A percentile compares a stretch with the other conserved stretches of the same genome.
Evolutionary conservation across 805 yeast species (phyloP).

Genomic region (Candida wancherniae): DNA sequence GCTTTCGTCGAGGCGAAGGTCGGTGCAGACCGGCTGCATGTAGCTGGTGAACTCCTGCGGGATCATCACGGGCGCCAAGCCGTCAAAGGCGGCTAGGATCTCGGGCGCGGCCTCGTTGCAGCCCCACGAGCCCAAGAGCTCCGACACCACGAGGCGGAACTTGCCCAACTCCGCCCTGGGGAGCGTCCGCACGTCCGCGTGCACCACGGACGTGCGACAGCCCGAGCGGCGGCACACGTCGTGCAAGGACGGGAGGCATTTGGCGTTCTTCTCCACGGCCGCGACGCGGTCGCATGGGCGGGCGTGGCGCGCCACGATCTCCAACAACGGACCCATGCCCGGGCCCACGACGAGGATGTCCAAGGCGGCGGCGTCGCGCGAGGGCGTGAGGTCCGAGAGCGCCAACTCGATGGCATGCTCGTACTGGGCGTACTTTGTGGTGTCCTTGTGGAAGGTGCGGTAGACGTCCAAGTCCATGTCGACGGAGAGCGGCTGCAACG

Average conservation of each 20-base stretch:
- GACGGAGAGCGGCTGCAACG: slow-evolving; percentile 67
- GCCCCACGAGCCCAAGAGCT: slow-evolving; percentile 85
- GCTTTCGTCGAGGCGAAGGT: slow-evolving; percentile 15
- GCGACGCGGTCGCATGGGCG: slow-evolving; percentile 12
- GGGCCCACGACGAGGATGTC: slow-evolving; percentile 71
- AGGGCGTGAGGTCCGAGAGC: slow-evolving; percentile 22
- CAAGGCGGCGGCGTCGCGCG: slow-evolving; percentile 2
- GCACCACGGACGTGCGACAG: slow-evolving; percentile 43
- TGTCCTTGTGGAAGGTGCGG: slow-evolving; percentile 66
- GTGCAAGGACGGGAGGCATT: slow-evolving; percentile 49
- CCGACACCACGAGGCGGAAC: slow-evolving; percentile 67
- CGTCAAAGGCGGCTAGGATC: slow-evolving; percentile 41
- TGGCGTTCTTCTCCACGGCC: slow-evolving; percentile 71
- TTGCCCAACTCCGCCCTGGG: slow-evolving; percentile 14
- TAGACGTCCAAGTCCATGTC: slow-evolving; percentile 59
- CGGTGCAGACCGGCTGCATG: slow-evolving; percentile 67
- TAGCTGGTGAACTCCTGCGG: slow-evolving; percentile 50
- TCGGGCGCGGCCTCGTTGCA: slow-evolving; percentile 91
- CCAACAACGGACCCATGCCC: slow-evolving; percentile 80
- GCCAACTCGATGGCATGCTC: slow-evolving; percentile 60
- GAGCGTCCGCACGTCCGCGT: slow-evolving; percentile 51
- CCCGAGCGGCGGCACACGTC: slow-evolving; percentile 38
- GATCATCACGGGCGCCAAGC: slow-evolving; percentile 36
- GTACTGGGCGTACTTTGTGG: slow-evolving; percentile 63
- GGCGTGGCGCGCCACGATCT: slow-evolving; percentile 24